These are phyloP conservation scores for Mikania micrantha DNA, from an alignment of 129 eudicot genomes.

Conservation along the genomic window DNA sequence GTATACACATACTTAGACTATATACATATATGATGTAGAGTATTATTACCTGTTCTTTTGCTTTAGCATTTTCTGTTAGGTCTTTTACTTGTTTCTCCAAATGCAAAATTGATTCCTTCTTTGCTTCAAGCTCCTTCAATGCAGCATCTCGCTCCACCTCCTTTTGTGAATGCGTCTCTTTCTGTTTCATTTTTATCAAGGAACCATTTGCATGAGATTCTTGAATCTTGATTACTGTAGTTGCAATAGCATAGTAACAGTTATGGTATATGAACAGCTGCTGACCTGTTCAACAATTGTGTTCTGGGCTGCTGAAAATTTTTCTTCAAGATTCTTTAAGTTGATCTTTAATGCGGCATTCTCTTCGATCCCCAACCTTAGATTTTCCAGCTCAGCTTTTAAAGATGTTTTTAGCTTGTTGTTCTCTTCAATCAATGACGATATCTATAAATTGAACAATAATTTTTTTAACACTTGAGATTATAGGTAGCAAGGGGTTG, in stretches of 20 bases:
- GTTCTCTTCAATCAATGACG: conserved; percentile 73
- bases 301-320: conserved; percentile 36
- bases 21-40: not conserved
- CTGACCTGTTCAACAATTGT: conserved; percentile 46
- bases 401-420: conserved; percentile 42
- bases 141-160: conserved; percentile 59
- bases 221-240: not conserved
- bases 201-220: conserved; percentile 2
- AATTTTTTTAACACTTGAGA: not conserved
- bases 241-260: not conserved
- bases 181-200: conserved; percentile 28
- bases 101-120: conserved; percentile 38
- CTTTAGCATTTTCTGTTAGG: conserved; percentile 45
- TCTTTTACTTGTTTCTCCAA: conserved; percentile 65
- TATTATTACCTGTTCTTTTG: conserved; percentile 54
- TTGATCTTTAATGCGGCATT: conserved; percentile 39
- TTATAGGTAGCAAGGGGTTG: not conserved
- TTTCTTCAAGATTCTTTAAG: conserved; percentile 57
- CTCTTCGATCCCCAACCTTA: conserved; percentile 41
- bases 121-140: conserved; percentile 58
- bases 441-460: conserved; percentile 41
- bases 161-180: conserved; percentile 41
- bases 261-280: conserved; percentile 29
- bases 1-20: too few relatives aligned
- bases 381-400: conserved; percentile 50